A percentile compares a stretch with the other conserved stretches of the same genome.
These are phyloP conservation scores for Macroventuria anomochaeta DNA, from an alignment of 2,329 filamentous ascomycete genomes.

Conservation along the genomic window DNA sequence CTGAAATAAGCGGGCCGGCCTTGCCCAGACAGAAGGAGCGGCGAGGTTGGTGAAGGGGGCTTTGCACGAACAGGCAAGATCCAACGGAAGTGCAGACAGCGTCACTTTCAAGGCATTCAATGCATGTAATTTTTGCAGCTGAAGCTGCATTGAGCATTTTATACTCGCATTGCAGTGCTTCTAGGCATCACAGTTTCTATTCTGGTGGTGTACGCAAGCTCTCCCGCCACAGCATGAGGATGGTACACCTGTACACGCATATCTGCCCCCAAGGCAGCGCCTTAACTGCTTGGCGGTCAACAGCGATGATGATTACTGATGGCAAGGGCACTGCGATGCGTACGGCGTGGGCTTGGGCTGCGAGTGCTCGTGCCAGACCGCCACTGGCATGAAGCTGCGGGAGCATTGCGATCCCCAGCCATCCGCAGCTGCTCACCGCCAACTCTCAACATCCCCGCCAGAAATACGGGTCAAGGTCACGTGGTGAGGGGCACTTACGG, in stretches of 20 bases:
- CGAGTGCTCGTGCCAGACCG: conserved; percentile 27
- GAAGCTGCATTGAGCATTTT: conserved; percentile 16
- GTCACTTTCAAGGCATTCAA: conserved; percentile 5
- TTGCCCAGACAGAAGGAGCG: conserved; percentile 47
- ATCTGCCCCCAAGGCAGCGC: conserved; percentile 40
- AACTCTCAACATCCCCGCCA: conserved; percentile 33
- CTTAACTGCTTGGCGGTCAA: conserved; percentile 31
- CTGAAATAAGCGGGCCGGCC: conserved; percentile 53
- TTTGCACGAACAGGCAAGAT: conserved; percentile 33
- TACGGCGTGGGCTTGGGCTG: conserved; percentile 31
- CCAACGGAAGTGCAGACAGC: conserved; percentile 18
- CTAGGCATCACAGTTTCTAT: conserved; percentile 22
- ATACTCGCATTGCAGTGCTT: conserved; percentile 19
- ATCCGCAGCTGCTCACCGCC: conserved; percentile 45
- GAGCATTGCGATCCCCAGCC: conserved; percentile 37
- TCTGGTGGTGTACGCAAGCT: conserved; percentile 42
- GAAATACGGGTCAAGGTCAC: conserved; percentile 26
- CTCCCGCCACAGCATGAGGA: conserved; percentile 39
- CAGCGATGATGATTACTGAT: conserved; percentile 3
- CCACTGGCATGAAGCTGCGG: conserved; percentile 24
- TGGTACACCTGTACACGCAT: conserved; percentile 24
- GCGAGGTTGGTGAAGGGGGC: conserved; percentile 35
- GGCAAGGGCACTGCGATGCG: conserved; percentile 20
- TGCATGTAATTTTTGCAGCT: conserved; percentile 6
- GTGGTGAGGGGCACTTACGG: conserved; percentile 43